phyloP scores from a whole-genome alignment of 148 eudicot species.

The Chenopodium album region DNA sequence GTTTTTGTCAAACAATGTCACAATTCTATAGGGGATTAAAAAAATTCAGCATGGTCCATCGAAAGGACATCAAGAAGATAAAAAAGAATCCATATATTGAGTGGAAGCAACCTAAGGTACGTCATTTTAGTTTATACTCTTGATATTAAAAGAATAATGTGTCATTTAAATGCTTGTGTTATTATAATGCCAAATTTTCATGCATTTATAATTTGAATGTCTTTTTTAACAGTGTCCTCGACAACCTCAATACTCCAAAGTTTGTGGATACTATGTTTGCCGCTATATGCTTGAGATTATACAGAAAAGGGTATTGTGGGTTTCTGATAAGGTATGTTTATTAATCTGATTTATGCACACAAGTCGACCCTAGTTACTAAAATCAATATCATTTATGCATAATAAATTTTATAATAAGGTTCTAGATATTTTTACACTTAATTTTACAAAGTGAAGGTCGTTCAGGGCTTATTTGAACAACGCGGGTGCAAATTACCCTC shows the following conservation, averaged over 20 bases:
- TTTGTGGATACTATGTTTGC: neutral
- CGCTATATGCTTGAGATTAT: slow-evolving; percentile 5
- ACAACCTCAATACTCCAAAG: neutral
- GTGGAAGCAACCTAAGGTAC: neutral
- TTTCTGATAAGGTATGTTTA: neutral
- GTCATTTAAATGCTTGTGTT: too few species aligned
- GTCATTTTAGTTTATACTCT: neutral
- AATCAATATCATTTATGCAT: too few species aligned
- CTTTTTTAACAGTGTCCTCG: slow-evolving; percentile 5
- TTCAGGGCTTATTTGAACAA: too few species aligned
- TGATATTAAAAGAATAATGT: too few species aligned
- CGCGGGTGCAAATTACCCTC: too few species aligned
- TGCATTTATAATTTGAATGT: too few species aligned
- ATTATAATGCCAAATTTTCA: too few species aligned
- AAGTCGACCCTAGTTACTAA: too few species aligned
- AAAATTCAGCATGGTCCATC: neutral
- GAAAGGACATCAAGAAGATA: slow-evolving; percentile 1
- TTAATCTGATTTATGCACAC: too few species aligned
- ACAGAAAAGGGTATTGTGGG: neutral
- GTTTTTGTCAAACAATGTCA: neutral
- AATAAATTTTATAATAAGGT: too few species aligned
- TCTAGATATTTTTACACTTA: too few species aligned
- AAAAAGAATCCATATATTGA: neutral
- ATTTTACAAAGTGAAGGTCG: too few species aligned
- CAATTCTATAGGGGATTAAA: neutral